These are phyloP conservation scores for Taphrina deformans DNA, from an alignment of 1,139 yeast species.

Conservation along the genomic window DNA sequence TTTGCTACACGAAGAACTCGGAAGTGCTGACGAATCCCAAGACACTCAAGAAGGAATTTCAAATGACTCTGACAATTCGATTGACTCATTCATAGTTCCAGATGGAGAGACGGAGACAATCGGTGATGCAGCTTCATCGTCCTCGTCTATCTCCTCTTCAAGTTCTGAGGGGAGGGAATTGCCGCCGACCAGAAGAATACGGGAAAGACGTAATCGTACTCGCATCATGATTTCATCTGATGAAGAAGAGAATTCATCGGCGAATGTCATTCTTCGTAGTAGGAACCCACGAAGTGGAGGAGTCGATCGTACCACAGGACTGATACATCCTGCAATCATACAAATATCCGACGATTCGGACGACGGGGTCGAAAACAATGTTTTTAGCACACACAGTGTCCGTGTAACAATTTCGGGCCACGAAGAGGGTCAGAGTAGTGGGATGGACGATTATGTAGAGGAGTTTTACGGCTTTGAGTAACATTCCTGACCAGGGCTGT, in stretches of 20 bases:
- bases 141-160: neutral
- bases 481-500: neutral
- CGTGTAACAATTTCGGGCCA: too few relatives aligned
- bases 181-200: too few relatives aligned
- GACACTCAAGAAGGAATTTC: neutral
- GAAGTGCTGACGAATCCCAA: constrained; percentile 11
- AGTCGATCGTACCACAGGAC: neutral
- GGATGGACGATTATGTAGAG: neutral
- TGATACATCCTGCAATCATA: neutral
- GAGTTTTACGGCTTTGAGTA: constrained; percentile 1
- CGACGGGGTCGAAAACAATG: too few relatives aligned
- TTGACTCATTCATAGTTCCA: neutral
- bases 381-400: too few relatives aligned
- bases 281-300: neutral
- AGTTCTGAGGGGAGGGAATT: neutral
- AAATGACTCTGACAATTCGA: neutral
- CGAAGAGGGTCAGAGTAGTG: too few relatives aligned
- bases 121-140: neutral
- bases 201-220: neutral
- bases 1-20: neutral
- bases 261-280: neutral
- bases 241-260: neutral
- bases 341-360: neutral
- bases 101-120: neutral
- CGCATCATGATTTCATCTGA: constrained; percentile 3